A percentile compares a stretch with the other conserved stretches of the same genome.
phyloP scores from a whole-genome alignment of 352 stramenopile species.

The Phytophthora pini region DNA sequence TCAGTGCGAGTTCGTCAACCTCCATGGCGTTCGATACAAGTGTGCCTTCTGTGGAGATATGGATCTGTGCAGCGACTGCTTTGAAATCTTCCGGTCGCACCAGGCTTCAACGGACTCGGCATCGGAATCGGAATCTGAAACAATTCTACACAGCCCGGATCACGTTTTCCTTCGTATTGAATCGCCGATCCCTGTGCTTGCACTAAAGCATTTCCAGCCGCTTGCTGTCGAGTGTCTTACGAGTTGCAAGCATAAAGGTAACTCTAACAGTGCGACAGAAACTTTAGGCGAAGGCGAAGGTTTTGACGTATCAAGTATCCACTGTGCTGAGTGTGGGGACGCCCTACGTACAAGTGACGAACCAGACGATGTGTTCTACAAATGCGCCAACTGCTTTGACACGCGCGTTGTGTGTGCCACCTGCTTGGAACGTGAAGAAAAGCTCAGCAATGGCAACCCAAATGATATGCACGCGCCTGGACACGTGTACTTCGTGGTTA shows the following conservation, averaged over 20 bases:
- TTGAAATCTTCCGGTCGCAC: slow-evolving; percentile 48
- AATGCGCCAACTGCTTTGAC: slow-evolving; percentile 69
- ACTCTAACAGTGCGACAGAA: slow-evolving; percentile 5
- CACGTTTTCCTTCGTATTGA: slow-evolving; percentile 75
- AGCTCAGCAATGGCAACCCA: slow-evolving; percentile 43
- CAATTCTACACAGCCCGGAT: slow-evolving; percentile 47
- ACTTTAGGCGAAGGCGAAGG: slow-evolving; percentile 8
- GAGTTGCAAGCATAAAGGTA: slow-evolving; percentile 23
- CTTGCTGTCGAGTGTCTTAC: slow-evolving; percentile 32
- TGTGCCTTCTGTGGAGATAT: slow-evolving; percentile 75
- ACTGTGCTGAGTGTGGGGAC: slow-evolving; percentile 43
- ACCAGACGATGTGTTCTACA: slow-evolving; percentile 54
- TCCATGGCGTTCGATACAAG: slow-evolving; percentile 70
- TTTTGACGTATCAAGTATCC: slow-evolving; percentile 1
- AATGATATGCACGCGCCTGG: slow-evolving; percentile 62
- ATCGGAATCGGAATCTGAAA: slow-evolving; percentile 28
- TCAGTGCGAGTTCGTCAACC: slow-evolving; percentile 65
- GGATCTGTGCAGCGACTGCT: slow-evolving; percentile 74
- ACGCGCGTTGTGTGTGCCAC: slow-evolving; percentile 52
- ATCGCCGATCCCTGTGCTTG: slow-evolving; percentile 70
- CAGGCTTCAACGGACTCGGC: slow-evolving; percentile 27
- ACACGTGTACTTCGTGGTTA: slow-evolving; percentile 73
- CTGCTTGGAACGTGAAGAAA: slow-evolving; percentile 64
- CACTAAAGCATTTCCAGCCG: slow-evolving; percentile 61
- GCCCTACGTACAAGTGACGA: slow-evolving; percentile 22